Percentiles rank a stretch among this genome's conserved stretches.
These are phyloP conservation scores for Ilyonectria sp. DNA, from an alignment of 2,329 filamentous ascomycete genomes.

Conservation along the genomic window DNA sequence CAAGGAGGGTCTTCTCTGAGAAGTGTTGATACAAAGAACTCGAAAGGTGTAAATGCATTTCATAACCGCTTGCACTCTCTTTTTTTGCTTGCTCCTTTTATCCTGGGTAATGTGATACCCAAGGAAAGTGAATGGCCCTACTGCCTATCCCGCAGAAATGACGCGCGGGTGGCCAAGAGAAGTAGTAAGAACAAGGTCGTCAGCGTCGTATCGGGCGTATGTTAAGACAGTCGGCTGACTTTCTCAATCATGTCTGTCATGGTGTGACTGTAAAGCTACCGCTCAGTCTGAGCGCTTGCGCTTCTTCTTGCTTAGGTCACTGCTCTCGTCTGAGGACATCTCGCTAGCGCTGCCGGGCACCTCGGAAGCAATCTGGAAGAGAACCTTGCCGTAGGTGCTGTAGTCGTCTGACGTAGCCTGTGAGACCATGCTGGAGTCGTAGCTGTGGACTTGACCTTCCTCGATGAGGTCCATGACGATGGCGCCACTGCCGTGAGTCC, in stretches of 20 bases:
- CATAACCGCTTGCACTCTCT: slow-evolving; percentile 57
- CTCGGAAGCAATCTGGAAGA: slow-evolving; percentile 86
- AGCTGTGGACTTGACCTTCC: slow-evolving; percentile 69
- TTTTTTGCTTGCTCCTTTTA: slow-evolving; percentile 56
- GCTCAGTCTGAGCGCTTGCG: slow-evolving; percentile 82
- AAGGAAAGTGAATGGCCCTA: slow-evolving; percentile 49
- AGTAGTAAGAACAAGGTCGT: slow-evolving; percentile 50
- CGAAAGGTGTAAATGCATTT: slow-evolving; percentile 57
- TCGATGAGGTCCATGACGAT: slow-evolving; percentile 93
- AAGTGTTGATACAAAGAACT: slow-evolving; percentile 63
- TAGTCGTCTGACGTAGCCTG: slow-evolving; percentile 72
- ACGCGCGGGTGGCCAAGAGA: slow-evolving; percentile 42
- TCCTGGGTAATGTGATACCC: slow-evolving; percentile 49
- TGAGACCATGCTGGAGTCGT: slow-evolving; percentile 61
- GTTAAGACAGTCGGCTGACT: slow-evolving; percentile 42
- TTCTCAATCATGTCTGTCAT: slow-evolving; percentile 40
- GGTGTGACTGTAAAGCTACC: slow-evolving; percentile 24
- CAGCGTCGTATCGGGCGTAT: slow-evolving; percentile 54
- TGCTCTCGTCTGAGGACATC: slow-evolving; percentile 68
- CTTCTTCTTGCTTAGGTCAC: slow-evolving; percentile 67
- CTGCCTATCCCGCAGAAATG: slow-evolving; percentile 43
- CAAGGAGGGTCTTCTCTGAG: slow-evolving; percentile 50
- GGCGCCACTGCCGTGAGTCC: slow-evolving; percentile 91
- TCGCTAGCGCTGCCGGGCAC: slow-evolving; percentile 77
- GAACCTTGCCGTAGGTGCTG: slow-evolving; percentile 78